Percentiles rank a stretch among this genome's conserved stretches.
Conservation (phyloP, 495 filamentous ascomycete species). For the Xylaria grammica region DNA sequence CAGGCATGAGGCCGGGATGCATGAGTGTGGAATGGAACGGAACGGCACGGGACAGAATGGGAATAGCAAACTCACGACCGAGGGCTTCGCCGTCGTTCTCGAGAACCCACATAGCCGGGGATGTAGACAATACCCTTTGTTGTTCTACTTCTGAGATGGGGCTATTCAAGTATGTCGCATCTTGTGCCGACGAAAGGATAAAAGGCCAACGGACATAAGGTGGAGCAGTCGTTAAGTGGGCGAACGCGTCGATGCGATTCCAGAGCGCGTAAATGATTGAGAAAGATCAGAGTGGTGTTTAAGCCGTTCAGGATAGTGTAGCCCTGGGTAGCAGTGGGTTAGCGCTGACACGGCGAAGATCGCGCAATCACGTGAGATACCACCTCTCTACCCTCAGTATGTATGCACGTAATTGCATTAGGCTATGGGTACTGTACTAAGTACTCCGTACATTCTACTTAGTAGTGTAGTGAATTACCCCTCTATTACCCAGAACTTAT, state of each 20-base stretch:
- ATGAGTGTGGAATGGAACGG: background rate
- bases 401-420: too few species aligned
- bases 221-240: background rate
- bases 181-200: background rate
- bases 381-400: background rate
- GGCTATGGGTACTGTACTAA: too few species aligned
- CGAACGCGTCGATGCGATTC: background rate
- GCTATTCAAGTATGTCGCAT: slow-evolving; percentile 1
- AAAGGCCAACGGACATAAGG: background rate
- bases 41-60: background rate
- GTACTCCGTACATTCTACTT: too few species aligned
- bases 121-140: background rate
- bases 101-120: slow-evolving; percentile 64
- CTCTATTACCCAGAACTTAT: too few species aligned
- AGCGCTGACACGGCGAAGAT: background rate
- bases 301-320: too few species aligned
- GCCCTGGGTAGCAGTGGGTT: too few species aligned
- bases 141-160: background rate
- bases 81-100: slow-evolving; percentile 61
- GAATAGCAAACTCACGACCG: slow-evolving; percentile 43
- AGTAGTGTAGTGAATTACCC: too few species aligned
- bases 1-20: background rate
- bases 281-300: background rate
- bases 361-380: slow-evolving; percentile 16
- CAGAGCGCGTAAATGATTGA: slow-evolving; percentile 8